Base-by-base conservation (phyloP, 257 asterid species). In the Hygrophila difformis region DNA sequence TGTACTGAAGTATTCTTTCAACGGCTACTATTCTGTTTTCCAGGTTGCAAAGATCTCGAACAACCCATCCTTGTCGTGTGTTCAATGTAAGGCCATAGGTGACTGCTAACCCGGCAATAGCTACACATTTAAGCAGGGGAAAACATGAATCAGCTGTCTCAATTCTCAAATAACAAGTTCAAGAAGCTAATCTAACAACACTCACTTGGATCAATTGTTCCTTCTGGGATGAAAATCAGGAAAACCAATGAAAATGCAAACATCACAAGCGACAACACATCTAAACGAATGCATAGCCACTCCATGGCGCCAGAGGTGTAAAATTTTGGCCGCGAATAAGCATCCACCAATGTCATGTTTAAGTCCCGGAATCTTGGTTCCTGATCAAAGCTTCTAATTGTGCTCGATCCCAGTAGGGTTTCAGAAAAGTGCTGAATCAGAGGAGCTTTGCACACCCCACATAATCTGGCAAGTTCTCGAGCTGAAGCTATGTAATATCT, bases 231-330 rank as follows among this genome's bases (percentile, higher is more conserved):
- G 18, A 68, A 51, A 62, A 88, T 59, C 71, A 88, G 57, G 75
- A 82, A 70, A 64, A 88, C 51, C 65, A 88, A 64, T 0, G 87
- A 66, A 44, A 71, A 77, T 35, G 77, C 68, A 48, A 88, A 88
- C 10, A 94, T 79, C 33, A 84, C 5, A 23, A 79, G 80, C 18
- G 94, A 84, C 58, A 84, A 55, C 47, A 77, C 35, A 64, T 84
- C 89, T 70, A 88, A 67, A 36, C 96, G 94, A 49, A 84, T 62
- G 75, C 89, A 81, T n/a, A 88, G 76, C 97, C 97, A 84, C 69
- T 88, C 93, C 97, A 81, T 84, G 5, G 96, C 96, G 37, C 66
- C 87, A 47, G 87, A 45, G 12, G 51, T 59, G 52, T 88, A 78
- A 57, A 88, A 84, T 67, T 71, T 79, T 4, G 94, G 94, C 9